Base-by-base conservation (phyloP, 192 early-diverging fungal species). In the Jimgerdemannia flammicorona region DNA sequence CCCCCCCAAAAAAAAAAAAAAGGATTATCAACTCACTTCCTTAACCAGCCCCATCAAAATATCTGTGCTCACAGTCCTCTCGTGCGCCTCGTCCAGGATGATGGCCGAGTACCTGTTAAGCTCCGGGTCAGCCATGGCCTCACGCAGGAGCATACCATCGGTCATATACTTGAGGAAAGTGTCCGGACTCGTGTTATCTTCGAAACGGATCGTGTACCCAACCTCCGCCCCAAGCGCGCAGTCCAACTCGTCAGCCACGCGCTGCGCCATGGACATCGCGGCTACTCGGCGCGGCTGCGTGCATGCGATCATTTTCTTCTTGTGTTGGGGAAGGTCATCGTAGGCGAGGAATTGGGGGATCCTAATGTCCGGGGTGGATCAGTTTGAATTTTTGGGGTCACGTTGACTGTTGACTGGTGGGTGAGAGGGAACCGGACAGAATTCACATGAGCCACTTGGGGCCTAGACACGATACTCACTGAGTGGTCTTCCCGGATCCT, bases 401-500 rank as follows among this genome's bases (percentile, higher is more conserved):
- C 29, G n/a, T 29, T 29, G 29, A 29, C 29, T 29, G 29, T 29
- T 29, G 29, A 29, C 29, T 29, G 29, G 29, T 29, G 29, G 29
- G 29, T 29, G 29, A 29, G 29, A 29, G 29, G 29, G 29, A 29
- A 29, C 29, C 29, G 29, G 29, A 29, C 29, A 29, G 6, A 93
- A 94, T 76, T 99, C 98, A 79, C 92, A 89, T 41, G 98, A 29
- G 29, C 29, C 29, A 29, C 29, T 29, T 29, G 29, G 29, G 29
- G 1, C 29, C 29, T 14, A 20, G 40, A 10, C 18, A 29, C 39
- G 39, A 71, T 2, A 79, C 89, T 78, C 86, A 94, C 92, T 99
- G 98, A n/a, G 98, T 99, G 2, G 98, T 99, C 78, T 99, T 99
- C 70, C 98, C 97, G 4, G 95, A 96, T 49, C 97, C 97, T 18